These are phyloP conservation scores for Dictyophora rubrovolvata DNA, from an alignment of 768 basidiomycete genomes.

Conservation along the genomic window DNA sequence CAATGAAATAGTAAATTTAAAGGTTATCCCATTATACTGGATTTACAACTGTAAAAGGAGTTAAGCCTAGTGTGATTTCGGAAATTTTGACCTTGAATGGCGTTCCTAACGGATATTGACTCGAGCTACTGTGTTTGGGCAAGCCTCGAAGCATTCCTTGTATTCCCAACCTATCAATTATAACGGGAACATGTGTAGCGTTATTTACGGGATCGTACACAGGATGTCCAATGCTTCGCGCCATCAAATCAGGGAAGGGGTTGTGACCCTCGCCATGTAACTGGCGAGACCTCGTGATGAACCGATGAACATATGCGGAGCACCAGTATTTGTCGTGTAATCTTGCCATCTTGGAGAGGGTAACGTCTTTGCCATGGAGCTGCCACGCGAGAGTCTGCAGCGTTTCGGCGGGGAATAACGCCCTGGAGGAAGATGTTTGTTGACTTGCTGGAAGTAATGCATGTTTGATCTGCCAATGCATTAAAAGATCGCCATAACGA, in stretches of 20 bases:
- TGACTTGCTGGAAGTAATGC: slow-evolving; percentile 32
- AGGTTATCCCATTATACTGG: not conserved
- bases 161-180: slow-evolving; percentile 13
- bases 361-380: slow-evolving; percentile 27
- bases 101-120: not conserved
- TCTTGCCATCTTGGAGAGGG: slow-evolving; percentile 21
- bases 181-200: slow-evolving; percentile 20
- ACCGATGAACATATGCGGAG: slow-evolving; percentile 28
- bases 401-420: slow-evolving; percentile 37
- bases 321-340: slow-evolving; percentile 32
- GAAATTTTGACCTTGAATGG: slow-evolving; percentile 19
- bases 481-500: slow-evolving; percentile 69
- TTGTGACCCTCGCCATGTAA: slow-evolving; percentile 7
- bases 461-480: slow-evolving; percentile 92
- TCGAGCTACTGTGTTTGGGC: slow-evolving; percentile 13
- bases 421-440: slow-evolving; percentile 20
- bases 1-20: not conserved
- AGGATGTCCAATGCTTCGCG: slow-evolving; percentile 7
- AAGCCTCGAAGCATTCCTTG: slow-evolving; percentile 12
- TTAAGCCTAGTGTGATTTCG: slow-evolving; percentile 21
- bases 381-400: slow-evolving; percentile 34
- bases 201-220: slow-evolving; percentile 13
- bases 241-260: slow-evolving; percentile 16
- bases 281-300: slow-evolving; percentile 19
- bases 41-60: slow-evolving; percentile 15